Percentiles rank a stretch among this genome's conserved stretches.
These are phyloP conservation scores for Cladosporium austrohemisphaericum DNA, from an alignment of 2,329 filamentous ascomycete genomes.

Conservation along the genomic window DNA sequence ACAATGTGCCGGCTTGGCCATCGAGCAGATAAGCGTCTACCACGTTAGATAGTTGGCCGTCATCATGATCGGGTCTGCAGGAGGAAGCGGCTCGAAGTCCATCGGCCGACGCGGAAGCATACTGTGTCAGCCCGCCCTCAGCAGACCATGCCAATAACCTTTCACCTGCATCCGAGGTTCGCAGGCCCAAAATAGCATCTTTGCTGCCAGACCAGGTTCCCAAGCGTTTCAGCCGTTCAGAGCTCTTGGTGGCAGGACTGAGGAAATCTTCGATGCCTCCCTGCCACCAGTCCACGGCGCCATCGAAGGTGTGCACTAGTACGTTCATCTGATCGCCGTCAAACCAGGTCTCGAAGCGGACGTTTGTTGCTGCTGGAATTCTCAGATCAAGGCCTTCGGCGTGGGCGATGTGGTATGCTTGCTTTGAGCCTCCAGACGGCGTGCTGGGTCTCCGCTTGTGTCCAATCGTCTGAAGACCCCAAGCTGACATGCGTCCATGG, in stretches of 20 bases:
- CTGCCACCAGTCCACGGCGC: slow-evolving; percentile 76
- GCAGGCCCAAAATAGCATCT: neutral
- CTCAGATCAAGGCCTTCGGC: slow-evolving; percentile 53
- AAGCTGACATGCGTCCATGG: slow-evolving; percentile 82
- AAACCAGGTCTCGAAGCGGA: slow-evolving; percentile 27
- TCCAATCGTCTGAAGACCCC: slow-evolving; percentile 84
- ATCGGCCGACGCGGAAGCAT: neutral
- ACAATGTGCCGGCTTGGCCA: neutral
- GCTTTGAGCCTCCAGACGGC: slow-evolving; percentile 40
- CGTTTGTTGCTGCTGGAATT: slow-evolving; percentile 19
- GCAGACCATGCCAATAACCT: neutral
- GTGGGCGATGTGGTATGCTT: slow-evolving; percentile 83
- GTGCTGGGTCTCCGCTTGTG: slow-evolving; percentile 54
- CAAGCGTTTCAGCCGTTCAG: slow-evolving; percentile 18
- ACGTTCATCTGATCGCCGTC: slow-evolving; percentile 42
- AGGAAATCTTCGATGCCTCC: slow-evolving; percentile 75
- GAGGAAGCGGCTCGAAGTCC: neutral
- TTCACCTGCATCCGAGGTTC: neutral
- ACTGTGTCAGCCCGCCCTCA: neutral
- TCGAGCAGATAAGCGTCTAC: neutral
- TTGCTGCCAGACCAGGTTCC: slow-evolving; percentile 4
- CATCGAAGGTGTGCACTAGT: slow-evolving; percentile 79
- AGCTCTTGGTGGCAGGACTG: slow-evolving; percentile 52
- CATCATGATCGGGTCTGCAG: neutral
- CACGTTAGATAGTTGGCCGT: neutral